Conservation (phyloP, 2,329 filamentous ascomycete genomes). For the Verticillium zaregamsianum region DNA sequence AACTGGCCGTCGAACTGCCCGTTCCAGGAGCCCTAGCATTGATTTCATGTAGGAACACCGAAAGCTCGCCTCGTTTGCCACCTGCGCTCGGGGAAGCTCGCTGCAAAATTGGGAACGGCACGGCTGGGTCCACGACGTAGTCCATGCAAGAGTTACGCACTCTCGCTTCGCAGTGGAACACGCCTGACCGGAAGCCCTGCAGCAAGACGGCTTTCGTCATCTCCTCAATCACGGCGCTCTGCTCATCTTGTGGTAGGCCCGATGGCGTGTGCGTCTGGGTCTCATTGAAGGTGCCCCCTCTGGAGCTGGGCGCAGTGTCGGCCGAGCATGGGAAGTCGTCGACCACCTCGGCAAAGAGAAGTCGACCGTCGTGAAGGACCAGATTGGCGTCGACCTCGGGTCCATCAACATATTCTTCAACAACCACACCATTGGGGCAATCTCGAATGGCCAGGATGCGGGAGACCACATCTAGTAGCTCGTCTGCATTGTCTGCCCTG, state of each 20-base stretch:
- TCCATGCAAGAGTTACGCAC: constrained; percentile 17
- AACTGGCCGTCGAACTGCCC: constrained; percentile 14
- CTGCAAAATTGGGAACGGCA: constrained; percentile 15
- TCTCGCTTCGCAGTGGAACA: constrained; percentile 25
- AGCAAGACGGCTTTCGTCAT: constrained; percentile 15
- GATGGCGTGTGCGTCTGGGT: constrained; percentile 19
- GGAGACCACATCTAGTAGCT: constrained; percentile 20
- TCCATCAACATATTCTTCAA: constrained; percentile 34
- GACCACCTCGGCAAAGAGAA: constrained; percentile 33
- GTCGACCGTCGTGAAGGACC: constrained; percentile 29
- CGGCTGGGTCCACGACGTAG: constrained; percentile 11
- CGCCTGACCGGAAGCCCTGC: constrained; percentile 19
- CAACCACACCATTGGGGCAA: constrained; percentile 20
- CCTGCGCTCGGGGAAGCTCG: not conserved
- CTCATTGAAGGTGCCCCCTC: constrained; percentile 17
- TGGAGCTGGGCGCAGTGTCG: not conserved
- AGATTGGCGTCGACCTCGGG: constrained; percentile 39
- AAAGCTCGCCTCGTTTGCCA: not conserved
- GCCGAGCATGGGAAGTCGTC: constrained; percentile 31
- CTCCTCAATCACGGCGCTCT: constrained; percentile 12
- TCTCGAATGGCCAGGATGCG: constrained; percentile 5
- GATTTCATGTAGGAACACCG: constrained; percentile 22
- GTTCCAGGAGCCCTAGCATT: constrained; percentile 24
- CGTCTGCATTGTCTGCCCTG: constrained; percentile 20
- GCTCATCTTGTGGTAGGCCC: constrained; percentile 15